Percentiles rank a stretch among this genome's conserved stretches.
Conservation (phyloP, 2,329 filamentous ascomycete genomes). For the Tricladium varicosporioides region DNA sequence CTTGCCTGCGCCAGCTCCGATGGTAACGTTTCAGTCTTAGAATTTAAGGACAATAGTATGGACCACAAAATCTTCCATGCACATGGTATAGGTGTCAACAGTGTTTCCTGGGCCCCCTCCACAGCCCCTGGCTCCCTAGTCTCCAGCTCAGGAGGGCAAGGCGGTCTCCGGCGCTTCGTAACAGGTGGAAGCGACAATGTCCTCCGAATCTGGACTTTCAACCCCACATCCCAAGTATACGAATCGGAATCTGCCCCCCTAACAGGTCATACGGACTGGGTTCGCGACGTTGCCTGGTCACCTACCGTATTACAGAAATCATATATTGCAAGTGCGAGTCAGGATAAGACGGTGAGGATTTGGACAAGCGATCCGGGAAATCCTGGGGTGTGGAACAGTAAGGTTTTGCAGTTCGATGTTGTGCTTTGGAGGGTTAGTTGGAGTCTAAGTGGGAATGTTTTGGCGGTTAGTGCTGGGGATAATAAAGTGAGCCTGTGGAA, state of each 20-base stretch:
- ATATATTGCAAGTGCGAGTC: constrained; percentile 92
- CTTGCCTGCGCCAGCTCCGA: constrained; percentile 94
- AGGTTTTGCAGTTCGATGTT: constrained; percentile 82
- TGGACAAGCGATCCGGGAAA: constrained; percentile 78
- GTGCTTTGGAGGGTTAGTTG: constrained; percentile 96
- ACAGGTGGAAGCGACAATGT: constrained; percentile 93
- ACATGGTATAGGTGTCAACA: constrained; percentile 92
- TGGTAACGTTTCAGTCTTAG: constrained; percentile 88
- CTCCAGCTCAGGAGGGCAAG: constrained; percentile 62
- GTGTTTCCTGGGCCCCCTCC: constrained; percentile 90
- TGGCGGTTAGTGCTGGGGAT: constrained; percentile 89
- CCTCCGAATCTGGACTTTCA: constrained; percentile 90
- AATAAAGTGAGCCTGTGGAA: constrained; percentile 99
- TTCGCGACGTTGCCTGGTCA: constrained; percentile 95
- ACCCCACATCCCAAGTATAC: constrained; percentile 58
- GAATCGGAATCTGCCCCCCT: constrained; percentile 64
- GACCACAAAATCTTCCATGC: constrained; percentile 86
- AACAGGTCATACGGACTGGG: constrained; percentile 89
- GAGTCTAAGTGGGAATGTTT: constrained; percentile 94
- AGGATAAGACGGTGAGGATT: constrained; percentile 96
- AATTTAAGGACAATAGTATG: constrained; percentile 96
- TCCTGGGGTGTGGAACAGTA: constrained; percentile 76
- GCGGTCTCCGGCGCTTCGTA: constrained; percentile 77
- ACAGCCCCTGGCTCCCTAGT: constrained; percentile 81
- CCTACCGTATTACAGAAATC: constrained; percentile 92